phyloP scores from a whole-genome alignment of 2,329 filamentous ascomycete genomes.

The Plenodomus tracheiphilus region DNA sequence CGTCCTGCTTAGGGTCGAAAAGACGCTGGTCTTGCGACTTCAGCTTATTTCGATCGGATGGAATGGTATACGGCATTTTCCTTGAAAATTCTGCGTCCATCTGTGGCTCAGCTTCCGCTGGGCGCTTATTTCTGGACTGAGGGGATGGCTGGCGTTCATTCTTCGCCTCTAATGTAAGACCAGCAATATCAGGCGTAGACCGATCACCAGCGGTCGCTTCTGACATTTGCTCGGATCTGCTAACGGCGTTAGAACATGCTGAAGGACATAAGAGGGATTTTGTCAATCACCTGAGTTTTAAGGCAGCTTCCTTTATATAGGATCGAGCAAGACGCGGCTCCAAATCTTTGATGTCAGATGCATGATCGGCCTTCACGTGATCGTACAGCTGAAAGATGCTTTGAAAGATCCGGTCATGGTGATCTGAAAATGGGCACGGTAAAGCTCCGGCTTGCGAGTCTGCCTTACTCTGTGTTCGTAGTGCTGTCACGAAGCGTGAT shows the following conservation, averaged over 20 bases:
- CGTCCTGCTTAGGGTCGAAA: constrained; percentile 23
- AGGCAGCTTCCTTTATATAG: constrained; percentile 24
- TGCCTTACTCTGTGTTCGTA: constrained; percentile 31
- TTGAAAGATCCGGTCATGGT: constrained; percentile 35
- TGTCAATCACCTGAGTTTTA: constrained; percentile 19
- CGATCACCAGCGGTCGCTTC: constrained; percentile 31
- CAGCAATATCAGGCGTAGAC: constrained; percentile 36
- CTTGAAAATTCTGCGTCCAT: constrained; percentile 31
- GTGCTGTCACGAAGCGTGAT: constrained; percentile 27
- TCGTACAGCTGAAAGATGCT: constrained; percentile 24
- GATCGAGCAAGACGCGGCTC: constrained; percentile 24
- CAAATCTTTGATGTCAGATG: constrained; percentile 19
- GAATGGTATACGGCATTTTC: constrained; percentile 19
- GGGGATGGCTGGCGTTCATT: constrained; percentile 28
- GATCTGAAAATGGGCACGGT: constrained; percentile 35
- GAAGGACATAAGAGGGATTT: not conserved
- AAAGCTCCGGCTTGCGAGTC: constrained; percentile 18
- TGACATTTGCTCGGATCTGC: constrained; percentile 27
- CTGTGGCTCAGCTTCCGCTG: constrained; percentile 34
- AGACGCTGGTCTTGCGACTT: constrained; percentile 24
- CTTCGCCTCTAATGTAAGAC: constrained; percentile 28
- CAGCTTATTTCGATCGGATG: constrained; percentile 16
- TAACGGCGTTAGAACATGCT: constrained; percentile 10
- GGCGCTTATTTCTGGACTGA: constrained; percentile 30
- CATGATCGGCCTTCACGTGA: constrained; percentile 36